Conservation (phyloP, 73 alveolate genomes). For the Paramecium sexaurelia region DNA sequence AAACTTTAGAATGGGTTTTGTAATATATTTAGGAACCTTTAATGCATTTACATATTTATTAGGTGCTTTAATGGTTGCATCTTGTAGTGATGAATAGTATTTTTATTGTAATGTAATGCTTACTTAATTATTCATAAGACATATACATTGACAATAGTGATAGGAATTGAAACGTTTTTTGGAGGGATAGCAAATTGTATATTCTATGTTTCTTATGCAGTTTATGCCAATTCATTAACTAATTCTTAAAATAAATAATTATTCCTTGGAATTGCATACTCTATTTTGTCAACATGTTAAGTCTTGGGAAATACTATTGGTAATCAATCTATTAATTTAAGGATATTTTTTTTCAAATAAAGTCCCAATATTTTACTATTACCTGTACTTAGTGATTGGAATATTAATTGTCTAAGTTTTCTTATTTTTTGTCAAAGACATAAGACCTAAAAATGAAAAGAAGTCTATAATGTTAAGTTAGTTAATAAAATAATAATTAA, state of each 20-base stretch:
- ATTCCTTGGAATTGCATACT: neutral
- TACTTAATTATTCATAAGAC: neutral
- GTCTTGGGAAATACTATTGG: neutral
- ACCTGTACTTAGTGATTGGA: neutral
- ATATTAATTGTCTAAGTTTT: neutral
- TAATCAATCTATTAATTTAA: neutral
- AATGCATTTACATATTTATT: neutral
- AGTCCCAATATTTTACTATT: neutral
- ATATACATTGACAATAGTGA: neutral
- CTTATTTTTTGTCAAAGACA: neutral
- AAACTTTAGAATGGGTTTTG: neutral
- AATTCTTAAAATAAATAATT: neutral
- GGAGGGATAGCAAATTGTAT: neutral
- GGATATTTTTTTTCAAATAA: neutral
- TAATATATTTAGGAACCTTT: neutral
- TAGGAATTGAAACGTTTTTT: neutral
- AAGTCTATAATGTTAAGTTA: neutral
- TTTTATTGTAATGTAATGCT: neutral
- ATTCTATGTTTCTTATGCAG: neutral
- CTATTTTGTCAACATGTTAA: neutral
- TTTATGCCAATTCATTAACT: neutral
- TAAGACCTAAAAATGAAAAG: neutral
- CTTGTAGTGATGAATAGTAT: neutral
- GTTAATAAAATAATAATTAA: neutral
- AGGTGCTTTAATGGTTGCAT: neutral